These are phyloP conservation scores for Astragalus membranaceus DNA, from an alignment of 306 rosid species.

Conservation along the genomic window DNA sequence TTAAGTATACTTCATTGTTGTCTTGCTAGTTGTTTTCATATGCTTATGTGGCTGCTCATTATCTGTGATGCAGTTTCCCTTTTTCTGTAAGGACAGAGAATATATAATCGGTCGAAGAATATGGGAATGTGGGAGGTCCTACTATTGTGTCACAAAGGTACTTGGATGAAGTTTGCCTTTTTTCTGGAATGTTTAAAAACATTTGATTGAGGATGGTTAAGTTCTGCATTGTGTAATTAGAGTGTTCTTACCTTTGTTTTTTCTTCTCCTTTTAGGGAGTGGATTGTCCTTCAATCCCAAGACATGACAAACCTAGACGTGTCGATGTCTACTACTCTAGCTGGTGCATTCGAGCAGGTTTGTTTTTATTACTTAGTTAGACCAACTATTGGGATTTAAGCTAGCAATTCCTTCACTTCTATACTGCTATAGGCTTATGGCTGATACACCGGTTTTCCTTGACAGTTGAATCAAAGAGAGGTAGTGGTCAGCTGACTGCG, in stretches of 20 bases:
- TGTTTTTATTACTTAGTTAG: background rate
- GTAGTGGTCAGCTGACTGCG: slow-evolving; percentile 52
- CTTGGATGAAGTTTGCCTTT: background rate
- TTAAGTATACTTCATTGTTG: background rate
- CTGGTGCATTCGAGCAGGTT: slow-evolving; percentile 71
- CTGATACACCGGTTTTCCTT: background rate
- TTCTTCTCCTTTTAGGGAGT: slow-evolving; percentile 32
- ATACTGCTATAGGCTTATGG: slow-evolving; percentile 6
- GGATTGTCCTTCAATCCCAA: slow-evolving; percentile 44
- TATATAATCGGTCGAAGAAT: slow-evolving; percentile 61
- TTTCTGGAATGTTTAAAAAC: background rate
- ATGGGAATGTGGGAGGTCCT: slow-evolving; percentile 56
- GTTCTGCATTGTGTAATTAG: background rate
- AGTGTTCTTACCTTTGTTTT: background rate
- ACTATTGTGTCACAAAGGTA: slow-evolving; percentile 70
- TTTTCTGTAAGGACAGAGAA: slow-evolving; percentile 67
- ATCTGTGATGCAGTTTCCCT: slow-evolving; percentile 51
- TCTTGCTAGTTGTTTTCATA: background rate
- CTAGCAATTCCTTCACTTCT: background rate
- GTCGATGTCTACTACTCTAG: slow-evolving; percentile 61
- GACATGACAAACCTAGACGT: slow-evolving; percentile 42
- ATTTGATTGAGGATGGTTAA: background rate
- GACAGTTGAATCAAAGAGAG: slow-evolving; percentile 70
- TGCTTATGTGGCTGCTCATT: slow-evolving; percentile 25
- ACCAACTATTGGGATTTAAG: background rate